Percentiles rank a stretch among this genome's conserved stretches.
Conservation (phyloP, 306 rosid genomes). For the Begonia loranthoides region DNA sequence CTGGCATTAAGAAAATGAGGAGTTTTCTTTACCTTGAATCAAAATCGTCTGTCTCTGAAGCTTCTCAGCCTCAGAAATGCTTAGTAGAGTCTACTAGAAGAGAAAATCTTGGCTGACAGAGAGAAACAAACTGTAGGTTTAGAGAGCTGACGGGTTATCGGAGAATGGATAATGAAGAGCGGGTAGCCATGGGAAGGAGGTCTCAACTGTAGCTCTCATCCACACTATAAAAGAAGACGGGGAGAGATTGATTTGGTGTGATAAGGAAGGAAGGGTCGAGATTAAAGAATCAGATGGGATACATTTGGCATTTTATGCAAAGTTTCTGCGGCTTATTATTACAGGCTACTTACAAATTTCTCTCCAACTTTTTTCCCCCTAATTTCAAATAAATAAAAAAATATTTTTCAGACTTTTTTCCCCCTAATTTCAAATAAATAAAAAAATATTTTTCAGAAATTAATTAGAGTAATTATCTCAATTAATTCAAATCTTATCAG, state of each 20-base stretch:
- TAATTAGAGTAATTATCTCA: neutral
- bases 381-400: neutral
- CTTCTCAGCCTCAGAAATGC: neutral
- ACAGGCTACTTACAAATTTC: conserved; percentile 16
- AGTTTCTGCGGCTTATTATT: conserved; percentile 4
- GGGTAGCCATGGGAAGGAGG: conserved; percentile 8
- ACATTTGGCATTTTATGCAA: conserved; percentile 33
- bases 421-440: too few relatives aligned
- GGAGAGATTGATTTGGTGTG: conserved; percentile 32
- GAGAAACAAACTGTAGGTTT: neutral
- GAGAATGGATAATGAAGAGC: conserved; percentile 32
- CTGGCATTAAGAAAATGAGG: too few relatives aligned
- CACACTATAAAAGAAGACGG: conserved; percentile 15
- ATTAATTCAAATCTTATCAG: too few relatives aligned
- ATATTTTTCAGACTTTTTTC: neutral
- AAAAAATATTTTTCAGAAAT: too few relatives aligned
- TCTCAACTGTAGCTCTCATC: conserved; percentile 12
- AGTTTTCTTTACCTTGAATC: too few relatives aligned
- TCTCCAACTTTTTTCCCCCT: neutral
- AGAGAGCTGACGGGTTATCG: conserved; percentile 6
- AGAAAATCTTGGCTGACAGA: too few relatives aligned
- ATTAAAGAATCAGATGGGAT: conserved; percentile 45
- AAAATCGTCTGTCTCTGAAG: neutral
- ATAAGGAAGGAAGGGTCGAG: conserved; percentile 99
- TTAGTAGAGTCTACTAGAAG: too few relatives aligned